Evolutionary conservation across 805 yeast genomes (phyloP).

Genomic region (Saccharomycopsis sp.): DNA sequence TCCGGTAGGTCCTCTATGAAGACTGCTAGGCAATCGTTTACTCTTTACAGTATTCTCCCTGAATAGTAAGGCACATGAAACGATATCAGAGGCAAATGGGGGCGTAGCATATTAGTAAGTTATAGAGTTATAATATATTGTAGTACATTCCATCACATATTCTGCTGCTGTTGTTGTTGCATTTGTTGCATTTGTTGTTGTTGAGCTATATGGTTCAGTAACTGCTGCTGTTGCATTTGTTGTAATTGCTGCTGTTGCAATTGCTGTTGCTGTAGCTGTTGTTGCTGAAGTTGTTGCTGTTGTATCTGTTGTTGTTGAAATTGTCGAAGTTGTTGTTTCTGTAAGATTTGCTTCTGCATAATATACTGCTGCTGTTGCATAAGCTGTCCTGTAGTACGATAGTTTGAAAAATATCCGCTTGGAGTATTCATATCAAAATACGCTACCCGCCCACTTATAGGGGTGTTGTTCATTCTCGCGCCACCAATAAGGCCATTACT

Average conservation of each 20-base stretch:
- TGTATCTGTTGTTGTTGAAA: constrained; percentile 17
- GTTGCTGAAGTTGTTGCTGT: constrained; percentile 21
- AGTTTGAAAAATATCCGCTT: constrained; percentile 49
- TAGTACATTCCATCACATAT: not conserved
- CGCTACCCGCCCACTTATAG: constrained; percentile 69
- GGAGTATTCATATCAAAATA: constrained; percentile 67
- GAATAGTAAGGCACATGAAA: no score
- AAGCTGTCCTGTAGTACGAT: constrained; percentile 35
- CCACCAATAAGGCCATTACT: constrained; percentile 58
- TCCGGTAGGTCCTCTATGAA: no score
- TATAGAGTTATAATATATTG: no score
- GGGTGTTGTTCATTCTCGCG: constrained; percentile 14
- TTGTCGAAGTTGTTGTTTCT: constrained; percentile 7
- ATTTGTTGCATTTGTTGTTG: constrained; percentile 23
- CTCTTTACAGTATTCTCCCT: no score
- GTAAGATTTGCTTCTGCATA: constrained; percentile 3
- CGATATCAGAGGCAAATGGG: no score
- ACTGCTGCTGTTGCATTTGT: constrained; percentile 17
- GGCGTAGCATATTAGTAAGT: no score
- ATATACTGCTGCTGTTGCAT: constrained; percentile 20
- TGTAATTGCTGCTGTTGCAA: constrained; percentile 5
- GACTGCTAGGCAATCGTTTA: no score
- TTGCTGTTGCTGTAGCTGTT: not conserved
- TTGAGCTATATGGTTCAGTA: constrained; percentile 7
- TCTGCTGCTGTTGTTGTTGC: constrained; percentile 27